Base-by-base conservation (phyloP, 163 green algal species). In the Chlorella variabilis region DNA sequence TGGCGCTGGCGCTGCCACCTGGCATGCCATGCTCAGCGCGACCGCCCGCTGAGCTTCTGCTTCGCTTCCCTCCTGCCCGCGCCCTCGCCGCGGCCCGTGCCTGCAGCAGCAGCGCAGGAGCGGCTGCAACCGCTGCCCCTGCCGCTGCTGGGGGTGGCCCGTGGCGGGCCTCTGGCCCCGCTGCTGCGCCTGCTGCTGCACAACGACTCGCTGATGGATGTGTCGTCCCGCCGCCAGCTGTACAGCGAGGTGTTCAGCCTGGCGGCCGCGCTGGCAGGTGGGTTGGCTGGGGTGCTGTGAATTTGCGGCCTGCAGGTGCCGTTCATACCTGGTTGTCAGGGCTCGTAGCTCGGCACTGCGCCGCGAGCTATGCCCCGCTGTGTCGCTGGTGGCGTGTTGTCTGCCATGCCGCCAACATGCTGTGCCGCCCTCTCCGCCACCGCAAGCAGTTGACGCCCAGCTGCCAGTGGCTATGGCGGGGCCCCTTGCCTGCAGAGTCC, bases 191-290 rank as follows among this genome's bases (percentile, higher is more conserved):
- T 76, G 71, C 82, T 89, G 59, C 77, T 89, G 65, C 73, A 84
- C 54, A 89, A 89, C 66, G 85, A 87, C 82, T 76, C 42, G 23
- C 65, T 89, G 39, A 81, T 88, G 77, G 85, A 89, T 33, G 66
- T 89, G 25, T 69, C 61, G 18, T 41, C 27, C 0, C 83, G 84
- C 8, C 38, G 71, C 2, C 23, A 59, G 68, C 71, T 88, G 13
- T 89, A 88, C 62, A 20, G 2, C 1, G 77, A 77, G 21, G 48
- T 77, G 13, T 42, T 87, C n/a, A 33, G 56, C 33, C 79, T 89
- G 15, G 51, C 87, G 20, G 45, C n/a, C 0, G 7, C 9, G 5
- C 66, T 84, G 58, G 78, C 78, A 76, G 68, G 68, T 63, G 38
- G 18, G 61, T 27, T 17, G 25, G 7, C 18, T 29, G 36, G 3